phyloP scores from a whole-genome alignment of 139 green algal species.

The Marvania coccoides region DNA sequence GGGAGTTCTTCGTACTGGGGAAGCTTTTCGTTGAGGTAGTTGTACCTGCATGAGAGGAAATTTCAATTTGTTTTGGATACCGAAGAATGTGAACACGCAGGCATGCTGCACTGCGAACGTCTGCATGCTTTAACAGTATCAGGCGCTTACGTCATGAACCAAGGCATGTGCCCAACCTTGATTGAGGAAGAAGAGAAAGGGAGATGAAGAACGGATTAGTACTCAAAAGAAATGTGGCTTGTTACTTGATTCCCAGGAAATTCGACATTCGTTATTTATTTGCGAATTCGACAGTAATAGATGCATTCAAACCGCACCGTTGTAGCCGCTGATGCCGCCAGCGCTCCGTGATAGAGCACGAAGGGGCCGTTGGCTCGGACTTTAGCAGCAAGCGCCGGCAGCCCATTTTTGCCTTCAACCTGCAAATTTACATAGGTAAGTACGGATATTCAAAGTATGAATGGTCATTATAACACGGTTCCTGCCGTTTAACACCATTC shows the following conservation, averaged over 20 bases:
- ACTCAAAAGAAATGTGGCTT: no score
- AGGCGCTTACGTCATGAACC: conserved; percentile 48
- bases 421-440: conserved; percentile 24
- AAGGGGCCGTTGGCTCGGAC: conserved; percentile 53
- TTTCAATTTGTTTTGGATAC: neutral
- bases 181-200: no score
- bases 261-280: no score
- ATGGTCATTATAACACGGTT: no score
- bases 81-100: neutral
- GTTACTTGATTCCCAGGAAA: no score
- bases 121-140: neutral
- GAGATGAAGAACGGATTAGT: no score
- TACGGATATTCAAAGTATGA: no score
- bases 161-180: conserved; percentile 88
- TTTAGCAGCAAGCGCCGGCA: conserved; percentile 59
- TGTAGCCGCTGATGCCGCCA: conserved; percentile 76
- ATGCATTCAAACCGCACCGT: no score
- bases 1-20: conserved; percentile 49
- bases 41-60: conserved; percentile 44
- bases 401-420: conserved; percentile 69
- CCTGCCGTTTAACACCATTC: no score
- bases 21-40: conserved; percentile 48
- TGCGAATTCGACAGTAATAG: no score
- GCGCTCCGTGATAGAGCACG: conserved; percentile 81
- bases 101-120: neutral